A percentile compares a stretch with the other conserved stretches of the same genome.
phyloP scores from a whole-genome alignment of 148 eudicot species.

The Polygonum maritimum region DNA sequence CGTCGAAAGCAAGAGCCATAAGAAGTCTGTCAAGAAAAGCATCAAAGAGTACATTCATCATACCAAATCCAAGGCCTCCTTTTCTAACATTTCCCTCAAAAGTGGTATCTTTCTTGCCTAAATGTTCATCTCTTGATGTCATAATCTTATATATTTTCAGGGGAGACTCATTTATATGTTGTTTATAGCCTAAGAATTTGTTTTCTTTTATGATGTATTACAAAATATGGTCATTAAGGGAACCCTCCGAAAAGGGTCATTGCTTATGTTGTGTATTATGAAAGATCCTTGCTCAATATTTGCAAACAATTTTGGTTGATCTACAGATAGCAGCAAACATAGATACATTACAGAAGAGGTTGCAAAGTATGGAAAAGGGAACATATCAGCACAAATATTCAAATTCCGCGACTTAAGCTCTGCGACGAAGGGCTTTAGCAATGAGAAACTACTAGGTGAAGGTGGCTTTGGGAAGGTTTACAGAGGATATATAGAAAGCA shows the following conservation, averaged over 20 bases:
- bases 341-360: conserved; percentile 72
- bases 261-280: not conserved
- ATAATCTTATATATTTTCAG: no score
- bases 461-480: conserved; percentile 98
- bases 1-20: not conserved
- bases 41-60: conserved; percentile 26
- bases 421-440: conserved; percentile 55
- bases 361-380: conserved; percentile 59
- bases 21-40: conserved; percentile 37
- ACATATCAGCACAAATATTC: conserved; percentile 45
- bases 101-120: conserved; percentile 32
- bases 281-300: not conserved
- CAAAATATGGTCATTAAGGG: not conserved
- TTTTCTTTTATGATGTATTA: not conserved
- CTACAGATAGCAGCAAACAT: conserved; percentile 78
- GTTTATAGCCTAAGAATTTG: no score
- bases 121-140: no score
- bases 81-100: conserved; percentile 63
- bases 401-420: conserved; percentile 38
- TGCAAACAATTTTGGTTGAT: not conserved
- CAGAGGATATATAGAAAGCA: conserved; percentile 42
- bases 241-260: not conserved
- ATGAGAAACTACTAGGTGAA: conserved; percentile 56
- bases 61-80: conserved; percentile 27
- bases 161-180: no score